phyloP scores from a whole-genome alignment of 495 filamentous ascomycete genomes.

The Neurospora terricola region DNA sequence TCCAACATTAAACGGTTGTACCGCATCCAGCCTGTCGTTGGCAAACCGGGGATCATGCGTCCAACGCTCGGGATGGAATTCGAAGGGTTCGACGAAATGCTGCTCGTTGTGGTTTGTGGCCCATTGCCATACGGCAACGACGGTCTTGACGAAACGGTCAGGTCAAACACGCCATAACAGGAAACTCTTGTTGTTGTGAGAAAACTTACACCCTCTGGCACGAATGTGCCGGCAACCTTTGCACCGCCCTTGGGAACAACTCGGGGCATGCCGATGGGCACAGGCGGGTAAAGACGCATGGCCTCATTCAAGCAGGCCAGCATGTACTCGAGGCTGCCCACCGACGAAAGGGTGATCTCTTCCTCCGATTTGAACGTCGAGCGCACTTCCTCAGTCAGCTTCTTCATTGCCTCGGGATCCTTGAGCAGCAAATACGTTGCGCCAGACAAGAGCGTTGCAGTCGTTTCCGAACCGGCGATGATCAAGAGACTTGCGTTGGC shows the following conservation, averaged over 20 bases:
- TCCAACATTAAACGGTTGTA: slow-evolving; percentile 44
- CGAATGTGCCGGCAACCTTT: slow-evolving; percentile 33
- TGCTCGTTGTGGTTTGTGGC: slow-evolving; percentile 29
- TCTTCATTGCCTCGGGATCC: slow-evolving; percentile 28
- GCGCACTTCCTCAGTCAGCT: slow-evolving; percentile 39
- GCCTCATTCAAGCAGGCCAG: slow-evolving; percentile 43
- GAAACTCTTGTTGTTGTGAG: slow-evolving; percentile 3
- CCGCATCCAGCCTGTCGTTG: slow-evolving; percentile 33
- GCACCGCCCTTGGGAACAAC: slow-evolving; percentile 33
- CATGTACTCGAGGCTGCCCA: slow-evolving; percentile 38
- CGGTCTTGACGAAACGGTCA: slow-evolving; percentile 24
- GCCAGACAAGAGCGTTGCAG: slow-evolving; percentile 38
- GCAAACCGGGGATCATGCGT: slow-evolving; percentile 28
- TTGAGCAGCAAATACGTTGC: slow-evolving; percentile 38
- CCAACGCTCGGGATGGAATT: slow-evolving; percentile 44
- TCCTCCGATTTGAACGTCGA: slow-evolving; percentile 30
- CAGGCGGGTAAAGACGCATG: slow-evolving; percentile 46
- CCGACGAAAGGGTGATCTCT: slow-evolving; percentile 38
- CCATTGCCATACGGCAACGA: slow-evolving; percentile 39
- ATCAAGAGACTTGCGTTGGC: slow-evolving; percentile 17
- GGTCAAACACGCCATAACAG: neutral
- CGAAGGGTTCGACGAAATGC: slow-evolving; percentile 36
- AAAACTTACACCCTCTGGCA: slow-evolving; percentile 26
- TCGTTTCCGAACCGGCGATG: slow-evolving; percentile 40
- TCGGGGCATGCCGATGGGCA: slow-evolving; percentile 36